Percentiles rank a stretch among this genome's conserved stretches.
Evolutionary conservation across 192 early-diverging fungal species (phyloP).

Genomic region (Piromyces finnis): DNA sequence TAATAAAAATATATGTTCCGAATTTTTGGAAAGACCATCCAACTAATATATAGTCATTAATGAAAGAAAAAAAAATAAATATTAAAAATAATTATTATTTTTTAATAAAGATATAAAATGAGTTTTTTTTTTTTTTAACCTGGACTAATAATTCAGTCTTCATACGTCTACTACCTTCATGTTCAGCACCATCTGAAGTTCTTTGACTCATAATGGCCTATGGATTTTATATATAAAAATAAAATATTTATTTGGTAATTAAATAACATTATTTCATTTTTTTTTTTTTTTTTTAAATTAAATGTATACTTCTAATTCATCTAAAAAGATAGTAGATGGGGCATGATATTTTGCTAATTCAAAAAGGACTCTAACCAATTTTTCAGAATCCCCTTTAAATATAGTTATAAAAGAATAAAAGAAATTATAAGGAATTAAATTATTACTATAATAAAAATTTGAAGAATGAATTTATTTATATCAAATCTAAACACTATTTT

Average conservation of each 20-base stretch:
- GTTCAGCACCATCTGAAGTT: slow-evolving; percentile 21
- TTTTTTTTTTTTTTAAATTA: no score
- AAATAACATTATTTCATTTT: no score
- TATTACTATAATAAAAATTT: no score
- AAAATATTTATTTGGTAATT: no score
- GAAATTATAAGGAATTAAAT: no score
- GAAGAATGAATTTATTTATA: no score
- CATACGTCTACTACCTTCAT: slow-evolving; percentile 34
- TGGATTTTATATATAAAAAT: neutral
- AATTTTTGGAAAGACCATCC: slow-evolving; percentile 25
- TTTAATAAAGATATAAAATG: no score
- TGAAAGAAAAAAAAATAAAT: no score
- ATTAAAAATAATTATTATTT: neutral
- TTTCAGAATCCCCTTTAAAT: slow-evolving; percentile 27
- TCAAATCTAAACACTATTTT: no score
- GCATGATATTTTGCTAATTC: slow-evolving; percentile 33
- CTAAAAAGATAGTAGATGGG: slow-evolving; percentile 33
- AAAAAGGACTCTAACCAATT: slow-evolving; percentile 30
- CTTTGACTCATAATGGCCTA: slow-evolving; percentile 32
- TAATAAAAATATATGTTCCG: slow-evolving; percentile 23
- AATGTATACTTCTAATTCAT: slow-evolving; percentile 22
- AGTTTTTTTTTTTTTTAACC: neutral
- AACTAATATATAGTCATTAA: no score
- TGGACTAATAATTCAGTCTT: slow-evolving; percentile 43
- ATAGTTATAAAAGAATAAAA: neutral